Conservation (phyloP, 2,329 filamentous ascomycete species). For the Pyricularia pennisetigena region DNA sequence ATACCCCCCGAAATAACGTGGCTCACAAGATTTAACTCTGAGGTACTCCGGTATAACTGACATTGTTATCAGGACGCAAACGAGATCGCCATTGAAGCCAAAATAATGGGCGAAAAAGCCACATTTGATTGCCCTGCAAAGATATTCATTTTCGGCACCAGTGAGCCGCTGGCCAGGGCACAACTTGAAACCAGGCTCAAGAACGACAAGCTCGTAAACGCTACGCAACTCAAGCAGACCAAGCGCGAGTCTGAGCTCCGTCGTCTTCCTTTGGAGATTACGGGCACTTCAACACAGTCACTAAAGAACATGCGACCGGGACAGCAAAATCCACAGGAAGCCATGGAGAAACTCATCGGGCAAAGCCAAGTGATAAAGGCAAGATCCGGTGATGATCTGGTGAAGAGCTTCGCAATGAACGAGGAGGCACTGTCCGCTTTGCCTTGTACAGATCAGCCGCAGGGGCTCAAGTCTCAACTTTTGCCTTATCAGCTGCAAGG, state of each 20-base stretch:
- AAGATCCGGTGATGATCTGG: conserved; percentile 51
- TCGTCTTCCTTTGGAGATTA: neutral
- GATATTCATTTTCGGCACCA: conserved; percentile 60
- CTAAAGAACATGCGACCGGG: neutral
- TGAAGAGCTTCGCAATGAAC: conserved; percentile 60
- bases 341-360: conserved; percentile 54
- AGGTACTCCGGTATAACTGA: conserved; percentile 10
- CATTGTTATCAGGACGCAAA: conserved; percentile 36
- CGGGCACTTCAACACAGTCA: neutral
- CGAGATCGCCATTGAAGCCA: conserved; percentile 56
- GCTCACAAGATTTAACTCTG: neutral
- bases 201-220: conserved; percentile 51
- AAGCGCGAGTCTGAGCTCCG: conserved; percentile 10
- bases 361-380: conserved; percentile 60
- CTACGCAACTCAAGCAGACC: conserved; percentile 45
- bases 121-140: conserved; percentile 63
- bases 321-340: conserved; percentile 14
- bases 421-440: conserved; percentile 62
- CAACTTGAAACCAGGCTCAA: conserved; percentile 54
- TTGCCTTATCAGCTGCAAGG: conserved; percentile 77
- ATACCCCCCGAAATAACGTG: neutral
- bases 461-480: conserved; percentile 52
- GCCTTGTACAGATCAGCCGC: conserved; percentile 62
- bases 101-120: conserved; percentile 56
- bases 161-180: conserved; percentile 38